Evolutionary conservation across 768 basidiomycete genomes (phyloP), one percentile per base, ranked within the genome.

Genomic region (Amanita thiersii): DNA sequence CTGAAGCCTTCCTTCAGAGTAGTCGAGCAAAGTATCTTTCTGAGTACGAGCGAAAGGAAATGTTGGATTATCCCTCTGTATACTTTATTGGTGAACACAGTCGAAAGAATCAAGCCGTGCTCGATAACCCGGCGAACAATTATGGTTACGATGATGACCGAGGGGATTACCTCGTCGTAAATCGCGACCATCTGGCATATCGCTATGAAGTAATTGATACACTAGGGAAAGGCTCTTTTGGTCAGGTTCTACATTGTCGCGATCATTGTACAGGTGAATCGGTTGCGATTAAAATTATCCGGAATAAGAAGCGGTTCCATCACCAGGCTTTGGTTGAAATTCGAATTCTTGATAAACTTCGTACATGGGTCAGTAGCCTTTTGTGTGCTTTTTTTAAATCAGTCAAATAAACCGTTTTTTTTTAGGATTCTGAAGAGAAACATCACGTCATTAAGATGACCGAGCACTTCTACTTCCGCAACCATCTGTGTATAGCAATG

Each of bases 271-370:
- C 92, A 9, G 96, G 96, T 7, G 77, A 87, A 53, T 92, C 90
- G n/a, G 89, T 98, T 7, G 96, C 96, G 12, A 81, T 99, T 66
- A 99, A 99, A 72, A 98, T 99, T 48, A 98, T 99, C 52, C 81
- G 96, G 29, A 98, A 98, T 69, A 98, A 97, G 72, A 97, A 98
- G 63, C 75, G 96, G 36, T 98, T 98, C 69, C 93, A 98, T 59
- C 89, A 94, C 53, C 96, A 98, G 60, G 96, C 94, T 1, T 61
- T 98, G 32, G 93, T 98, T n/a, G 96, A 98, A 65, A 94, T 98
- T 64, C 97, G 97, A 65, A 97, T 99, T 44, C 66, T 99, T 48
- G 91, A 97, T 52, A 97, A 88, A 58, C 70, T 98, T 51, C 79
- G 87, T 21, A 91, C 93, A 86, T 98, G 96, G 96, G 93, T 90